These are phyloP conservation scores for Allomyces macrogynus DNA, from an alignment of 192 early-diverging fungal genomes.

Conservation along the genomic window DNA sequence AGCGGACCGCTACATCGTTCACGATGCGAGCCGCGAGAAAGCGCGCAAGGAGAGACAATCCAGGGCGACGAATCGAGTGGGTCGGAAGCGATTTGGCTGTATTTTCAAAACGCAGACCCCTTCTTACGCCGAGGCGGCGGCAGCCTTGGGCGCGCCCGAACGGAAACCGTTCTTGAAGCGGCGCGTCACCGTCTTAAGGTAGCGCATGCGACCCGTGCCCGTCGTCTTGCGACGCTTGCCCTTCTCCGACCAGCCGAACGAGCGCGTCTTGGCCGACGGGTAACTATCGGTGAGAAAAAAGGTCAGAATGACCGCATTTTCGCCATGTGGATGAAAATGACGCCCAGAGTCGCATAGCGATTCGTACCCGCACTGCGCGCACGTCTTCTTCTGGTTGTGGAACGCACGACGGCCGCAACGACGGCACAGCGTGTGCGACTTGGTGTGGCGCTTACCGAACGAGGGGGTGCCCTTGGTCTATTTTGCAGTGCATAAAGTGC, in stretches of 20 bases:
- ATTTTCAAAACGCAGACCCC: too few relatives aligned
- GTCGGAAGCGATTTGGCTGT: too few relatives aligned
- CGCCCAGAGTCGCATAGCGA: too few relatives aligned
- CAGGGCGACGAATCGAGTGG: too few relatives aligned
- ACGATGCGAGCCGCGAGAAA: too few relatives aligned
- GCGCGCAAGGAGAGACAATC: too few relatives aligned
- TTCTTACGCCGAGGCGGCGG: too few relatives aligned
- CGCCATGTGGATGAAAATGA: too few relatives aligned
- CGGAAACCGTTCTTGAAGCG: slow-evolving; percentile 99
- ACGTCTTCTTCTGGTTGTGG: slow-evolving; percentile 99
- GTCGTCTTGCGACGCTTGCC: slow-evolving; percentile 96
- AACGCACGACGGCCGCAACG: slow-evolving; percentile 92
- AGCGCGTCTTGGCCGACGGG: slow-evolving; percentile 92
- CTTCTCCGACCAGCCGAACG: slow-evolving; percentile 94
- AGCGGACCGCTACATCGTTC: too few relatives aligned
- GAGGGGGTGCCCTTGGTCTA: slow-evolving; percentile 96
- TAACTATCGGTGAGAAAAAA: slow-evolving; percentile 15
- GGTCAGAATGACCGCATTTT: too few relatives aligned
- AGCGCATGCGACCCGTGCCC: slow-evolving; percentile 92
- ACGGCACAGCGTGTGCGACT: slow-evolving; percentile 96
- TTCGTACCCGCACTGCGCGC: slow-evolving; percentile 71
- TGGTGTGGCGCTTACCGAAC: slow-evolving; percentile 99
- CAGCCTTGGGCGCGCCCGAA: slow-evolving; percentile 1
- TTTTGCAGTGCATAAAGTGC: neutral
- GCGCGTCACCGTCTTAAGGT: slow-evolving; percentile 80